These are phyloP conservation scores for Xylaria sp. DNA, from an alignment of 2,329 filamentous ascomycete species.

Conservation along the genomic window DNA sequence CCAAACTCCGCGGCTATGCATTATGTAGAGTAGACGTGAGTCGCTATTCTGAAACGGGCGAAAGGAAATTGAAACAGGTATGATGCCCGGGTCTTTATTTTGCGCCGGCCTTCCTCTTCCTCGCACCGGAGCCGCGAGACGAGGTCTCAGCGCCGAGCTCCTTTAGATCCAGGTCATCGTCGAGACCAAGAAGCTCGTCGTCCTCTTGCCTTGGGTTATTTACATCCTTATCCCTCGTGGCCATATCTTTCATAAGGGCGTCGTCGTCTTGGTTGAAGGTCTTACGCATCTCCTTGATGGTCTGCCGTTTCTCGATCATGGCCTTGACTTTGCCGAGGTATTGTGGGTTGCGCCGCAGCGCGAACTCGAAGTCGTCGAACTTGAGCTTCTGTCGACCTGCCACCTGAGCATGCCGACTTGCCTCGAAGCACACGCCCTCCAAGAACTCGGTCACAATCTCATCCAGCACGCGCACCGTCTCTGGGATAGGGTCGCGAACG, in stretches of 20 bases:
- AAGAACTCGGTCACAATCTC: slow-evolving; percentile 98
- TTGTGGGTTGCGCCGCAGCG: slow-evolving; percentile 82
- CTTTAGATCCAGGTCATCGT: slow-evolving; percentile 48
- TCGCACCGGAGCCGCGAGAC: slow-evolving; percentile 41
- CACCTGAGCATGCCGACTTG: slow-evolving; percentile 85
- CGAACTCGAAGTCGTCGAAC: slow-evolving; percentile 97
- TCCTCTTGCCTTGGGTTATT: slow-evolving; percentile 41
- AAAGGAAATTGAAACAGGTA: slow-evolving; percentile 1
- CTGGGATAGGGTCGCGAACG: slow-evolving; percentile 77
- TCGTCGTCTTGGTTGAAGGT: slow-evolving; percentile 76
- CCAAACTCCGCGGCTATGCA: slow-evolving; percentile 47
- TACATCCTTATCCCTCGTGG: slow-evolving; percentile 27
- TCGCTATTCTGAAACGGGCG: slow-evolving; percentile 14
- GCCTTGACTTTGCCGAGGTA: slow-evolving; percentile 92
- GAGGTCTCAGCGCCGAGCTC: slow-evolving; percentile 37
- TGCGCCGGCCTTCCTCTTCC: slow-evolving; percentile 43
- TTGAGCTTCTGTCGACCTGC: slow-evolving; percentile 96
- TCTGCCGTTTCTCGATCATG: slow-evolving; percentile 86
- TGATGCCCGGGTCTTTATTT: slow-evolving; percentile 27
- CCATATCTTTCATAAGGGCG: slow-evolving; percentile 51
- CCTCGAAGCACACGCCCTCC: slow-evolving; percentile 90
- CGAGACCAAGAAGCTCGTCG: slow-evolving; percentile 52
- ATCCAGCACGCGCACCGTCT: slow-evolving; percentile 88
- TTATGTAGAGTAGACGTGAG: slow-evolving; percentile 35
- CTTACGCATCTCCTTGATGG: slow-evolving; percentile 85